Conservation (phyloP, 1,139 yeast genomes). For the Lodderomyces orthopsilosis region DNA sequence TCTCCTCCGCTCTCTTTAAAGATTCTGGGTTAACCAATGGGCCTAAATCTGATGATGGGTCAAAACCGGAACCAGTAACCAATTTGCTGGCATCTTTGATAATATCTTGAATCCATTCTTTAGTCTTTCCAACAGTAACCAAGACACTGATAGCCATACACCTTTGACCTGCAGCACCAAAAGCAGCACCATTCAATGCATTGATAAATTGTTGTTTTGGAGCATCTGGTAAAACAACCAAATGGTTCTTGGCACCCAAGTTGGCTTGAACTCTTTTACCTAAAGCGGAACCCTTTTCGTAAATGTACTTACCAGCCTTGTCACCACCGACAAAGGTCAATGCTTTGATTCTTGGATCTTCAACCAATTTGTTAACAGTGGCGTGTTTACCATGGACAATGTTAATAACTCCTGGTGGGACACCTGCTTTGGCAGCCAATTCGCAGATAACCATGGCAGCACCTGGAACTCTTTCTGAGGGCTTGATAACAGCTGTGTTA, state of each 20-base stretch:
- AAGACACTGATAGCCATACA: constrained; percentile 80
- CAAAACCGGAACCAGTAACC: constrained; percentile 67
- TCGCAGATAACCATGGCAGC: constrained; percentile 77
- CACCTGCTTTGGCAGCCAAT: constrained; percentile 72
- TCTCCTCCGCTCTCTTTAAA: constrained; percentile 50
- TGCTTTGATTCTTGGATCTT: constrained; percentile 77
- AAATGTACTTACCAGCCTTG: constrained; percentile 72
- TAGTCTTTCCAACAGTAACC: constrained; percentile 71
- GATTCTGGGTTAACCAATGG: constrained; percentile 68
- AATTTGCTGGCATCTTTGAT: constrained; percentile 57
- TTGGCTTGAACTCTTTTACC: constrained; percentile 80
- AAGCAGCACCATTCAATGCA: constrained; percentile 73
- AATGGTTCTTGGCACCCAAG: constrained; percentile 77
- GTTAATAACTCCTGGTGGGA: constrained; percentile 73
- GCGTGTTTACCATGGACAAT: constrained; percentile 75
- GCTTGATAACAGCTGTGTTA: constrained; percentile 72
- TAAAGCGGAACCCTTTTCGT: constrained; percentile 62
- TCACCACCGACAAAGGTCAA: constrained; percentile 78
- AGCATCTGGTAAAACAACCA: constrained; percentile 72
- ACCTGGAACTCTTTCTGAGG: constrained; percentile 78
- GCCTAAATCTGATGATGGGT: constrained; percentile 60
- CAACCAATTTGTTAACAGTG: constrained; percentile 70
- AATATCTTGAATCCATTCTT: constrained; percentile 63
- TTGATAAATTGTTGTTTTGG: constrained; percentile 63
- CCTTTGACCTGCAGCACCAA: constrained; percentile 85